These are phyloP conservation scores for Daldinia caldariorum DNA, from an alignment of 495 filamentous ascomycete species.

Conservation along the genomic window DNA sequence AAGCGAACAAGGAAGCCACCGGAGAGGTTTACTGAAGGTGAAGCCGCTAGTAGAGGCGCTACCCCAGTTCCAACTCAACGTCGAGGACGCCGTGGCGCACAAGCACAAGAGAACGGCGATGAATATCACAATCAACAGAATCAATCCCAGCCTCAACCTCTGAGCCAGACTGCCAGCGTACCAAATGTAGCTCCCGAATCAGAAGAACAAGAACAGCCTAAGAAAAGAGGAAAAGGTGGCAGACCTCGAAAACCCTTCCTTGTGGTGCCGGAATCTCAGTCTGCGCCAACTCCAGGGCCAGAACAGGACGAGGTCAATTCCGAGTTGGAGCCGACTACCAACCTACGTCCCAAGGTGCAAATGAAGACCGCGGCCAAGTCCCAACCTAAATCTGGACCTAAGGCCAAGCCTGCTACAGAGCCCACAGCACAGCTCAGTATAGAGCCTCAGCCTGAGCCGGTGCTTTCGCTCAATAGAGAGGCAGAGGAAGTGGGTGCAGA, in stretches of 20 bases:
- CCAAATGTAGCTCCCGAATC: constrained; percentile 1
- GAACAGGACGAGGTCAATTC: constrained; percentile 1
- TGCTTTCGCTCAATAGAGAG: constrained; percentile 39
- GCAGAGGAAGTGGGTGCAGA: constrained; percentile 24
- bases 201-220: constrained; percentile 23
- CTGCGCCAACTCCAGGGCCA: constrained; percentile 3
- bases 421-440: background rate
- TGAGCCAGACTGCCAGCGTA: constrained; percentile 4
- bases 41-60: constrained; percentile 52
- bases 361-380: background rate
- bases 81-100: constrained; percentile 45
- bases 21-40: constrained; percentile 53
- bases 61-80: constrained; percentile 53
- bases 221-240: constrained; percentile 47
- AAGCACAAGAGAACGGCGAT: constrained; percentile 40
- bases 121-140: constrained; percentile 10
- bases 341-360: constrained; percentile 5
- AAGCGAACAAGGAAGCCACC: constrained; percentile 57
- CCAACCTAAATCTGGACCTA: background rate
- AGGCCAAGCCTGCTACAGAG: background rate
- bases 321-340: background rate
- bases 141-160: constrained; percentile 2
- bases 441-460: constrained; percentile 2
- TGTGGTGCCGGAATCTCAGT: constrained; percentile 22
- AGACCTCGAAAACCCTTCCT: constrained; percentile 43